Evolutionary conservation across 768 basidiomycete species (phyloP).

Genomic region (Russula olivacea): DNA sequence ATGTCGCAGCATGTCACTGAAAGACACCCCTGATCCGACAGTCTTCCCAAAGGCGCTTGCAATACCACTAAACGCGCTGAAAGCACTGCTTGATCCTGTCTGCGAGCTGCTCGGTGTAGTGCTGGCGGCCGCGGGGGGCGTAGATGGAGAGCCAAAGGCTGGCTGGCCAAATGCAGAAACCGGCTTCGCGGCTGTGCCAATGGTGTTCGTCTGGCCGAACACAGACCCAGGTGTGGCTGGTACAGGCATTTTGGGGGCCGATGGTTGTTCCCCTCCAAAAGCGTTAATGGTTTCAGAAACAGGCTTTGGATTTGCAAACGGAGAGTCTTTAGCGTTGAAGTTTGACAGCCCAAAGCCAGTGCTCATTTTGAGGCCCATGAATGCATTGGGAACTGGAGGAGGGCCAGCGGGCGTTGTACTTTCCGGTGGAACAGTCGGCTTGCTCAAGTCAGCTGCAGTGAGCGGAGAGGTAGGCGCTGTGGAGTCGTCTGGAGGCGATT

Average conservation of each 20-base stretch:
- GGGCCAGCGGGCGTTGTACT: slow-evolving; percentile 29
- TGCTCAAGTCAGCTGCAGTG: background rate
- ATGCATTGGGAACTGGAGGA: slow-evolving; percentile 21
- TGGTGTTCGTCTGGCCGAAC: slow-evolving; percentile 32
- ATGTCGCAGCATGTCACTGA: slow-evolving; percentile 52
- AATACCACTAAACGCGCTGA: slow-evolving; percentile 34
- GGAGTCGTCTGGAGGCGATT: background rate
- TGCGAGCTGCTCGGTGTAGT: slow-evolving; percentile 27
- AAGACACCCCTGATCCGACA: slow-evolving; percentile 44
- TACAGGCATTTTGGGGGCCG: slow-evolving; percentile 27
- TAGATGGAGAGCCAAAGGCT: slow-evolving; percentile 34
- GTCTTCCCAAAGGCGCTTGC: slow-evolving; percentile 40
- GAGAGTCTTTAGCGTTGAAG: slow-evolving; percentile 25
- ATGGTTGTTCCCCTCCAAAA: slow-evolving; percentile 7
- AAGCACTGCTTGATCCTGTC: slow-evolving; percentile 34
- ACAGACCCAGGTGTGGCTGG: slow-evolving; percentile 32
- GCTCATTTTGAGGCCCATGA: slow-evolving; percentile 21
- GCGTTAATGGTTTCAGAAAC: slow-evolving; percentile 22
- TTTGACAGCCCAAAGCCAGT: slow-evolving; percentile 21
- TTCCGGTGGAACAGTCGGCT: background rate
- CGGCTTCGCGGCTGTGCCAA: slow-evolving; percentile 1
- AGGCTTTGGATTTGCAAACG: slow-evolving; percentile 27
- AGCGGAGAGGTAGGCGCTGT: slow-evolving; percentile 3
- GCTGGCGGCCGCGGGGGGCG: slow-evolving; percentile 2
- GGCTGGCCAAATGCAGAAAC: slow-evolving; percentile 35